Conservation (phyloP, 2,329 filamentous ascomycete genomes). For the Meredithiella fracta region DNA sequence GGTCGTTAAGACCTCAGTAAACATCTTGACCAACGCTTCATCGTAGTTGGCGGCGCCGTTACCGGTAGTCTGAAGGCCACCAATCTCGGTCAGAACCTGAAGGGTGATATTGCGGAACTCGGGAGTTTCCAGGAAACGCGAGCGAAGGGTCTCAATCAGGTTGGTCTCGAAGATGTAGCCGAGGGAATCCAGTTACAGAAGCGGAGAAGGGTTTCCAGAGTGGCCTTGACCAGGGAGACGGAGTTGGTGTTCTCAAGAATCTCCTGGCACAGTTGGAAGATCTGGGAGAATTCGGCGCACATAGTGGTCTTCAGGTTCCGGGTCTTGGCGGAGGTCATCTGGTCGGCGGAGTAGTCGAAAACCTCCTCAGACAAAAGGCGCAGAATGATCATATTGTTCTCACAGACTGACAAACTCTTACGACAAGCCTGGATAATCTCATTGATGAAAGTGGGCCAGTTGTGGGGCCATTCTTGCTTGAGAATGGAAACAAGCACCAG, state of each 20-base stretch:
- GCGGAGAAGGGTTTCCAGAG: slow-evolving; percentile 80
- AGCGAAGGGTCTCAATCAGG: slow-evolving; percentile 85
- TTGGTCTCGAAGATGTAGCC: slow-evolving; percentile 98
- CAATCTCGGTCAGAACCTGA: slow-evolving; percentile 95
- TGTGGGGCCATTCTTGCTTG: slow-evolving; percentile 99
- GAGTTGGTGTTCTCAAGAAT: slow-evolving; percentile 82
- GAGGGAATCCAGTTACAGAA: slow-evolving; percentile 99
- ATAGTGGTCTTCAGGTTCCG: slow-evolving; percentile 95
- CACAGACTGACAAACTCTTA: slow-evolving; percentile 89
- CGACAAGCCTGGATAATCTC: slow-evolving; percentile 96
- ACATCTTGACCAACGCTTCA: slow-evolving; percentile 95
- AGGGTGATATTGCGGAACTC: slow-evolving; percentile 95
- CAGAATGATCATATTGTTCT: slow-evolving; percentile 99
- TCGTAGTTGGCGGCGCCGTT: slow-evolving; percentile 61
- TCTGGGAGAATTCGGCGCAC: slow-evolving; percentile 96
- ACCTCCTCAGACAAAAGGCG: slow-evolving; percentile 92
- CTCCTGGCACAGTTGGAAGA: slow-evolving; percentile 94
- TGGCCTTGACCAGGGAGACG: slow-evolving; percentile 83
- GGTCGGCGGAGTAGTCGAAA: slow-evolving; percentile 95
- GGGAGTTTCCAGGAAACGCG: slow-evolving; percentile 77
- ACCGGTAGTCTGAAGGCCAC: slow-evolving; percentile 69
- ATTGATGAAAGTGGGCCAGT: slow-evolving; percentile 99
- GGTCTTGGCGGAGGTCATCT: slow-evolving; percentile 98
- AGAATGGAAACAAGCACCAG: slow-evolving; percentile 91
- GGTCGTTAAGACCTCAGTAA: slow-evolving; percentile 85